Conservation (phyloP, 2,329 filamentous ascomycete species). For the Emergomyces pasteurianus region DNA sequence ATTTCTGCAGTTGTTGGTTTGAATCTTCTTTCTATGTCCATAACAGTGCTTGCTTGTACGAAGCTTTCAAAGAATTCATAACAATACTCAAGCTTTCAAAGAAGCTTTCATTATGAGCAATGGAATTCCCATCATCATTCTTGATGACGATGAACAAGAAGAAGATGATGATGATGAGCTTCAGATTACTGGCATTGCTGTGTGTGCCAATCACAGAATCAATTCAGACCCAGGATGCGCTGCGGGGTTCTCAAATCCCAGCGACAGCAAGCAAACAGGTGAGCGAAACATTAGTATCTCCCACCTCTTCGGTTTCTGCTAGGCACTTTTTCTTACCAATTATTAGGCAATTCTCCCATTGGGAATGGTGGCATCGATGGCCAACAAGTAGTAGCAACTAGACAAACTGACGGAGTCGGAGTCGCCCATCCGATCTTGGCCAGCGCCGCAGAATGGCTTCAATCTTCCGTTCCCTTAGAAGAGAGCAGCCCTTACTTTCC, state of each 20-base stretch:
- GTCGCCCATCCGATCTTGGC: neutral
- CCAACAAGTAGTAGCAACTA: neutral
- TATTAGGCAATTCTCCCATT: neutral
- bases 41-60: neutral
- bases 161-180: constrained; percentile 3
- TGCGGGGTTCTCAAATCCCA: too few relatives aligned
- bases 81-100: neutral
- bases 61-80: neutral
- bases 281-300: neutral
- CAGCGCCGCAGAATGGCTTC: neutral
- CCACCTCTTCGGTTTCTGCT: neutral
- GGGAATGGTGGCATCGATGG: neutral
- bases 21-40: neutral
- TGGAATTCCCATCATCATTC: neutral
- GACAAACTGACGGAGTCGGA: neutral
- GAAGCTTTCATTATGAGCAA: neutral
- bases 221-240: neutral
- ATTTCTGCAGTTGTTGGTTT: neutral
- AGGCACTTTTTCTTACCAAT: too few relatives aligned
- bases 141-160: constrained; percentile 1
- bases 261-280: neutral
- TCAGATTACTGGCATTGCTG: constrained; percentile 1
- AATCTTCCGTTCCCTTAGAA: constrained; percentile 6
- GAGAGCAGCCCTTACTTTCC: neutral
- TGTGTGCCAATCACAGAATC: neutral